These are phyloP conservation scores for Westerdykella aurantiaca DNA, from an alignment of 2,329 filamentous ascomycete species.

Conservation along the genomic window DNA sequence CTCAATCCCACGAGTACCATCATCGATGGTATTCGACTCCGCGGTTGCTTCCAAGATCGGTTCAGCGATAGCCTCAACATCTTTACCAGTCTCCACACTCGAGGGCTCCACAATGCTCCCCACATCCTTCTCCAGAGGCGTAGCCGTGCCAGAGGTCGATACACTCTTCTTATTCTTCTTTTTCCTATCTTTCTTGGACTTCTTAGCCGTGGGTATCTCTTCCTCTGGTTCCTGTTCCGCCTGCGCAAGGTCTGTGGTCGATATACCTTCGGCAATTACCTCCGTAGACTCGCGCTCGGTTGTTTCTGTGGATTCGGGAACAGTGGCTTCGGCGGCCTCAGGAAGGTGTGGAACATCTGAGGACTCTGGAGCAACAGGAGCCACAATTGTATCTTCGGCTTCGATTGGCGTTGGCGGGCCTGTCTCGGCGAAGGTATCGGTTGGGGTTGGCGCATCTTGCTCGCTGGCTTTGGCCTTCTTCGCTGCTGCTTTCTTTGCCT, in stretches of 20 bases:
- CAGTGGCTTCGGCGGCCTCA: too few relatives aligned
- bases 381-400: slow-evolving; percentile 4
- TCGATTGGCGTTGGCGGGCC: neutral
- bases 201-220: slow-evolving; percentile 7
- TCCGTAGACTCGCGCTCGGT: neutral
- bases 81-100: neutral
- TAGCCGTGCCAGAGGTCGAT: slow-evolving; percentile 9
- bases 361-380: neutral
- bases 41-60: neutral
- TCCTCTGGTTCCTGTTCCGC: slow-evolving; percentile 5
- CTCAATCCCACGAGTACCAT: neutral
- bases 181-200: slow-evolving; percentile 23
- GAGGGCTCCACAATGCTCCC: neutral
- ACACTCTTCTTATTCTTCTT: slow-evolving; percentile 24
- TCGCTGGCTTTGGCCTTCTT: slow-evolving; percentile 19
- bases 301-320: too few relatives aligned
- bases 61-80: neutral
- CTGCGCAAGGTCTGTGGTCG: neutral
- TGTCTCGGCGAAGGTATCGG: too few relatives aligned
- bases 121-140: slow-evolving; percentile 8
- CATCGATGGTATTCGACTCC: neutral
- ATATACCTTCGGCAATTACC: neutral
- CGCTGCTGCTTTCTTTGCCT: slow-evolving; percentile 23
- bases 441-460: too few relatives aligned
- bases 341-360: too few relatives aligned